These are phyloP conservation scores for Glycine soja DNA, from an alignment of 306 rosid species.

Conservation along the genomic window DNA sequence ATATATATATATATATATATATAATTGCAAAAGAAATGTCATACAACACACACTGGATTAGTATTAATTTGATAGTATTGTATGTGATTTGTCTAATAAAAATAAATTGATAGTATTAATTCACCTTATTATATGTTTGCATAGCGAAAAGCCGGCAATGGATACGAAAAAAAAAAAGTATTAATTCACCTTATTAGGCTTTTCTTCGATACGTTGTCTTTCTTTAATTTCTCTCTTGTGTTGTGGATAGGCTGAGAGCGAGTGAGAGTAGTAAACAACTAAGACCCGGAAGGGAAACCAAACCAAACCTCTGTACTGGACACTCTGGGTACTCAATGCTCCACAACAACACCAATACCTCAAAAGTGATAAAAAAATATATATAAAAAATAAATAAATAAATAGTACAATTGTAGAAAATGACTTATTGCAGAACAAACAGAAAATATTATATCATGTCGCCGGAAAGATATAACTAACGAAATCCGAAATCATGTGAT, in stretches of 20 bases:
- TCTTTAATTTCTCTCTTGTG: neutral
- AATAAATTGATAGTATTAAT: no score
- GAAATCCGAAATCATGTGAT: conserved; percentile 30
- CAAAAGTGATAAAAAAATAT: neutral
- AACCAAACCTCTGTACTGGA: neutral
- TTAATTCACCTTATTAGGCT: neutral
- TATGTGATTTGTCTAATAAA: no score
- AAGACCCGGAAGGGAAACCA: neutral
- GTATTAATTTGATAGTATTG: neutral
- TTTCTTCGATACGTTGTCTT: neutral
- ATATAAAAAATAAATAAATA: no score
- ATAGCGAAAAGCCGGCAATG: no score
- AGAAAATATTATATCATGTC: conserved; percentile 1
- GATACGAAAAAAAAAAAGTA: no score
- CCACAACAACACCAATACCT: neutral
- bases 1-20: neutral
- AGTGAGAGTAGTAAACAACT: neutral
- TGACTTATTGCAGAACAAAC: neutral
- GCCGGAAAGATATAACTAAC: conserved; percentile 27
- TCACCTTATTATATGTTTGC: no score
- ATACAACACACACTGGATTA: no score
- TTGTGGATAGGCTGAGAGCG: no score
- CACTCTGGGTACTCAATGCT: neutral
- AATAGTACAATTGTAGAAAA: neutral
- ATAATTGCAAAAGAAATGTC: neutral